Evolutionary conservation across 2,329 filamentous ascomycete genomes (phyloP).

Genomic region (Blumeria hordei): DNA sequence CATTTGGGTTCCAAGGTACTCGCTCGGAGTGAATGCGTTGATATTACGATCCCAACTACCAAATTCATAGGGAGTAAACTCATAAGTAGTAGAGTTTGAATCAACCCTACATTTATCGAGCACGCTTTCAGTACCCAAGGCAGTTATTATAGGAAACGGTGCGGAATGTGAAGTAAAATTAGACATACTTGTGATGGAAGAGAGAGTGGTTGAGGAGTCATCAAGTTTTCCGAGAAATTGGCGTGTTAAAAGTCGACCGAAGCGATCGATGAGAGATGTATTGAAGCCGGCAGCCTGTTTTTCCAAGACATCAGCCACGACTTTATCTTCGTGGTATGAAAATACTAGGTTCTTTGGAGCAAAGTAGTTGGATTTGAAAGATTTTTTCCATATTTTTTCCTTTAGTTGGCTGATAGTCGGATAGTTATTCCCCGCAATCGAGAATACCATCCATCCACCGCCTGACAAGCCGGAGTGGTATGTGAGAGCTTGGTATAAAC

Average conservation of each 20-base stretch:
- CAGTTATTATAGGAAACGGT: constrained; percentile 22
- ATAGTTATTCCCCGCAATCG: constrained; percentile 22
- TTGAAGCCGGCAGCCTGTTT: constrained; percentile 13
- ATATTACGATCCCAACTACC: constrained; percentile 37
- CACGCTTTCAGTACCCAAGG: constrained; percentile 16
- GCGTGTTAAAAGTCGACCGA: constrained; percentile 8
- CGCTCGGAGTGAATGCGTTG: constrained; percentile 32
- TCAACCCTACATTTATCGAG: constrained; percentile 16
- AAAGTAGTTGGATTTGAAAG: constrained; percentile 17
- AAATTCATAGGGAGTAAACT: constrained; percentile 42
- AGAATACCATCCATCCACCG: constrained; percentile 22
- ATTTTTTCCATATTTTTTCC: constrained; percentile 18
- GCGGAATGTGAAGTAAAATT: constrained; percentile 19
- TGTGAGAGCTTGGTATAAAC: too few relatives aligned
- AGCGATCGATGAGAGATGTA: constrained; percentile 8
- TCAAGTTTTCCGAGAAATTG: constrained; percentile 7
- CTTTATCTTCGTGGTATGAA: constrained; percentile 3
- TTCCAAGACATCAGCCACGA: constrained; percentile 6
- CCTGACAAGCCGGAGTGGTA: too few relatives aligned
- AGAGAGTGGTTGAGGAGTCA: constrained; percentile 8
- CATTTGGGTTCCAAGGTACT: constrained; percentile 35
- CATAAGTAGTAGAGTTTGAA: constrained; percentile 34
- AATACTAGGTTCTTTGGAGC: constrained; percentile 16
- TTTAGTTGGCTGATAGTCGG: constrained; percentile 19
- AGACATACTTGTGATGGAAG: constrained; percentile 11